Evolutionary conservation across 2,329 filamentous ascomycete genomes (phyloP).

Genomic region (Ophiostoma populinum): DNA sequence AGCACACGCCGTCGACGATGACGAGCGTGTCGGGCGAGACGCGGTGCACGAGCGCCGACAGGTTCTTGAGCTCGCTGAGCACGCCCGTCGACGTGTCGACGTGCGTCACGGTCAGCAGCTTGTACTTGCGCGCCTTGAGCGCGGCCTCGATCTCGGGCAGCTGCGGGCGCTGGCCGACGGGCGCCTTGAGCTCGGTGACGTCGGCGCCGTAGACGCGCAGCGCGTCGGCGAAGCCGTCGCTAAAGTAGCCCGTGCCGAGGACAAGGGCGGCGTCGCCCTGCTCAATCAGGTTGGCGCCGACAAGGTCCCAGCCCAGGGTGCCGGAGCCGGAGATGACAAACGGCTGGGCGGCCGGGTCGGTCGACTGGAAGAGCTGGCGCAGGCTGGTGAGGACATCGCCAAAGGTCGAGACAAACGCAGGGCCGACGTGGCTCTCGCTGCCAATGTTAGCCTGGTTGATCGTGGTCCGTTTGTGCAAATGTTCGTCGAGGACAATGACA

Average conservation of each 20-base stretch:
- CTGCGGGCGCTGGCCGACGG: conserved; percentile 75
- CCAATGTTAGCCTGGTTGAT: background rate
- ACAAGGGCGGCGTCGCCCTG: conserved; percentile 80
- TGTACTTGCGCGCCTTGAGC: conserved; percentile 80
- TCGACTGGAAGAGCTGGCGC: conserved; percentile 87
- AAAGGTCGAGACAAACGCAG: conserved; percentile 77
- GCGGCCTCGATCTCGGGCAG: conserved; percentile 77
- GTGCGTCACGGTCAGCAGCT: conserved; percentile 86
- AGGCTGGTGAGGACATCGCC: conserved; percentile 77
- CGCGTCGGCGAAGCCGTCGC: conserved; percentile 85
- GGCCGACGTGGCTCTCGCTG: conserved; percentile 87
- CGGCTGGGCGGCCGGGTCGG: conserved; percentile 65
- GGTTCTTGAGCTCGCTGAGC: conserved; percentile 70
- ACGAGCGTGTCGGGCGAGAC: conserved; percentile 85
- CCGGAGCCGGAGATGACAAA: conserved; percentile 90
- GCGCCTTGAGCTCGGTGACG: conserved; percentile 75
- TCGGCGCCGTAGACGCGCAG: conserved; percentile 81
- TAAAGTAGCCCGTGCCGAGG: conserved; percentile 93
- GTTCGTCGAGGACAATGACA: no score
- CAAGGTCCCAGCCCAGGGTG: conserved; percentile 91
- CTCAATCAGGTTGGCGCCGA: conserved; percentile 85
- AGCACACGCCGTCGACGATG: conserved; percentile 92
- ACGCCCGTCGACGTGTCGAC: conserved; percentile 97
- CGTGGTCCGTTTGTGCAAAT: no score
- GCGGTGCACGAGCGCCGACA: conserved; percentile 66